phyloP scores from a whole-genome alignment of 768 basidiomycete genomes.

The Mycena vulgaris region DNA sequence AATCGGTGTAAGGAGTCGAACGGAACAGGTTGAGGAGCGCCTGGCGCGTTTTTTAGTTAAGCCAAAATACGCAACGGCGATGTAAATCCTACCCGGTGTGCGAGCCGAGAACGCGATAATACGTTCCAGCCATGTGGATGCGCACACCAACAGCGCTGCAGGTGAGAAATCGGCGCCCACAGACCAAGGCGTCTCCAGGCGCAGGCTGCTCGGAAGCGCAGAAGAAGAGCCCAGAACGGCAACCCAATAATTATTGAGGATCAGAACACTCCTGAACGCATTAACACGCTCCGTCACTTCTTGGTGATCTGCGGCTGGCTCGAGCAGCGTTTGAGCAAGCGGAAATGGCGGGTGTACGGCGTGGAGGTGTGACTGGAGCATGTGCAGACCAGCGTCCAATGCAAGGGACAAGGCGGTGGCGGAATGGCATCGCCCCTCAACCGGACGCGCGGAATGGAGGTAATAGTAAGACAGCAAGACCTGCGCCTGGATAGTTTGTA shows the following conservation, averaged over 20 bases:
- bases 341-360: conserved; percentile 35
- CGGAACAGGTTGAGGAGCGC: background rate
- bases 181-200: conserved; percentile 27
- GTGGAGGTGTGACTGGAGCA: conserved; percentile 50
- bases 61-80: background rate
- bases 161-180: no score
- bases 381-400: background rate
- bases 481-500: conserved; percentile 54
- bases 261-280: conserved; percentile 20
- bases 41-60: background rate
- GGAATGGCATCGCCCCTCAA: conserved; percentile 68
- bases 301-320: background rate
- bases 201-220: background rate
- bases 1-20: background rate
- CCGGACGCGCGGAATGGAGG: conserved; percentile 53
- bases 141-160: no score
- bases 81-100: background rate
- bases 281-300: conserved; percentile 8
- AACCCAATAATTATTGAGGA: conserved; percentile 27
- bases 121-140: conserved; percentile 24
- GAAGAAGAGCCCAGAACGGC: conserved; percentile 13
- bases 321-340: background rate
- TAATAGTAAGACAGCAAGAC: conserved; percentile 60
- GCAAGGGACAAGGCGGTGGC: conserved; percentile 61
- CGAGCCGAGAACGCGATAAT: background rate